These are phyloP conservation scores for Cutaneotrichosporon dermatis DNA, from an alignment of 1,284 basidiomycete genomes.

Conservation along the genomic window DNA sequence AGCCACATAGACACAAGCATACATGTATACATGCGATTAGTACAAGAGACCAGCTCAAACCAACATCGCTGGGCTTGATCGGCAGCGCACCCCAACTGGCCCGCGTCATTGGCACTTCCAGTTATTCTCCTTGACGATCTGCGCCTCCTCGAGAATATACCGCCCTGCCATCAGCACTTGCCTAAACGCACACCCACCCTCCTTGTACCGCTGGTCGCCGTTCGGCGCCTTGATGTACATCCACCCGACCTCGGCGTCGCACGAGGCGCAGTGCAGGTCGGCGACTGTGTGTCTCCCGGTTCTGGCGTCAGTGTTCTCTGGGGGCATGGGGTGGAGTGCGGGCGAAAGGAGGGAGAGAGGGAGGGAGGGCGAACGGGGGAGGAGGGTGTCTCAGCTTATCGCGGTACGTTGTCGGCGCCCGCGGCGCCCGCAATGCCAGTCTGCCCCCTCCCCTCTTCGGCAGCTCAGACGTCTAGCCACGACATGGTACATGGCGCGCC, in stretches of 20 bases:
- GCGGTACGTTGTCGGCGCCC: neutral
- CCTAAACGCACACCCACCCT: conserved; percentile 27
- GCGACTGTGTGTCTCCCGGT: conserved; percentile 48
- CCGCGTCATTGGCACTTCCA: conserved; percentile 27
- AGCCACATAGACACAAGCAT: too few relatives aligned
- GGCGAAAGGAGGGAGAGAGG: neutral
- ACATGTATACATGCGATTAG: too few relatives aligned
- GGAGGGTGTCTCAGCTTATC: neutral
- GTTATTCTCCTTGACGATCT: conserved; percentile 53
- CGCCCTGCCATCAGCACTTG: conserved; percentile 25
- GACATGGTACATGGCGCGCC: too few relatives aligned
- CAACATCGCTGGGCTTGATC: too few relatives aligned
- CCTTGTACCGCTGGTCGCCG: conserved; percentile 47
- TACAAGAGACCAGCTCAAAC: too few relatives aligned
- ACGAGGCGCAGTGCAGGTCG: conserved; percentile 43
- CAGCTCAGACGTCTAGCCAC: too few relatives aligned
- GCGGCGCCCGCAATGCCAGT: too few relatives aligned
- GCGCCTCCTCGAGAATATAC: conserved; percentile 47
- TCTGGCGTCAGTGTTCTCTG: conserved; percentile 16
- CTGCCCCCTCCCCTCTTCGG: too few relatives aligned
- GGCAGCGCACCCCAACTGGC: too few relatives aligned
- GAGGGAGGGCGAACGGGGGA: neutral
- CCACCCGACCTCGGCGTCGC: conserved; percentile 43
- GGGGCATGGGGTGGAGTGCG: neutral
- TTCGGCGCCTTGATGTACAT: conserved; percentile 47